These are phyloP conservation scores for Apiospora saccharicola DNA, from an alignment of 2,329 filamentous ascomycete species.

Conservation along the genomic window DNA sequence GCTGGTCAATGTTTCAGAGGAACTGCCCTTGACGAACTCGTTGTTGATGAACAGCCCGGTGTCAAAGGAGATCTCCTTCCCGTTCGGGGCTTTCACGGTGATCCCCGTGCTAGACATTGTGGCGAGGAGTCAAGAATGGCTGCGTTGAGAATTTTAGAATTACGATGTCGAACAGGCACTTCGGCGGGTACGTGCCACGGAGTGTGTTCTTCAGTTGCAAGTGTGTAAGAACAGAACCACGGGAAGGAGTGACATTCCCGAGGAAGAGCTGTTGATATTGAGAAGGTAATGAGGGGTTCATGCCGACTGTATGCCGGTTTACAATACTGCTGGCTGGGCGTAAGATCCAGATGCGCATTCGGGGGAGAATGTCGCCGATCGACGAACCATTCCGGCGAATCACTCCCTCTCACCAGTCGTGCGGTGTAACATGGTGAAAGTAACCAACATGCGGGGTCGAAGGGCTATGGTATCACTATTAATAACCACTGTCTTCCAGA, in stretches of 20 bases:
- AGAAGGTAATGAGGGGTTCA: background rate
- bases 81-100: constrained; percentile 72
- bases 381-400: background rate
- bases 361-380: background rate
- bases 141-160: no score
- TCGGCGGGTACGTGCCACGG: no score
- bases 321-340: background rate
- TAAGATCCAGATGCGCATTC: background rate
- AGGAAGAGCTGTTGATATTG: background rate
- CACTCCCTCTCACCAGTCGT: background rate
- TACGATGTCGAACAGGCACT: background rate
- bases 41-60: constrained; percentile 55
- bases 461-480: background rate
- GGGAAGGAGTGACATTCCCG: no score
- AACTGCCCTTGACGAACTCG: constrained; percentile 24
- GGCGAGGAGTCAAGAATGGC: background rate
- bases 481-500: background rate
- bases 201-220: background rate
- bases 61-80: constrained; percentile 67
- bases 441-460: background rate
- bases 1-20: constrained; percentile 11
- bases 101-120: constrained; percentile 35
- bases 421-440: background rate
- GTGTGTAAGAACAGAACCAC: background rate
- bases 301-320: background rate